phyloP scores from a whole-genome alignment of 371 early-diverging fungal genomes.

The Lichtheimia ornata region DNA sequence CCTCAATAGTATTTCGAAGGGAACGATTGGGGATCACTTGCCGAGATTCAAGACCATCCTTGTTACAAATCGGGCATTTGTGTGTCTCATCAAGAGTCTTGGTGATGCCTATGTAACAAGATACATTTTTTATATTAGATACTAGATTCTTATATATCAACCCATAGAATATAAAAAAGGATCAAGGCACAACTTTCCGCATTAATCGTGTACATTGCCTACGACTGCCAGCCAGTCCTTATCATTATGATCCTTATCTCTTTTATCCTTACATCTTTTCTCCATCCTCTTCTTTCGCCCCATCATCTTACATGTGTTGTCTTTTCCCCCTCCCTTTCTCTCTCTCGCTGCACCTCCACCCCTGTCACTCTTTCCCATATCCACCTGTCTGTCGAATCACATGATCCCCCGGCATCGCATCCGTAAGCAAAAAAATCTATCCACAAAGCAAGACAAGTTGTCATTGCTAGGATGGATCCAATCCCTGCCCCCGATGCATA shows the following conservation, averaged over 20 bases:
- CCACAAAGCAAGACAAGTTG: too few species aligned
- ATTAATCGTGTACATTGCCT: conserved; percentile 2
- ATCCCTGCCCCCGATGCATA: background rate
- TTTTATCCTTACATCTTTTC: background rate
- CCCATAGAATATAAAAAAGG: too few species aligned
- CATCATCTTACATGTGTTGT: background rate
- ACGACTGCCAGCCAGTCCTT: conserved; percentile 2
- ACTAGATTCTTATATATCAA: too few species aligned
- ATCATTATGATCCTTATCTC: background rate
- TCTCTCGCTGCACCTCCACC: too few species aligned
- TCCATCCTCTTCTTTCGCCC: background rate
- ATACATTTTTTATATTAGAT: background rate
- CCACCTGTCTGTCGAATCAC: too few species aligned
- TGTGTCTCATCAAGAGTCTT: conserved; percentile 28
- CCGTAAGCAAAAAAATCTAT: too few species aligned
- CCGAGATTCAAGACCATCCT: conserved; percentile 25
- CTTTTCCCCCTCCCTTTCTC: background rate
- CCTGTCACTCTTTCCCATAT: too few species aligned
- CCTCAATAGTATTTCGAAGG: conserved; percentile 31
- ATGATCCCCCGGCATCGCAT: too few species aligned
- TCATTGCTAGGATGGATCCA: background rate
- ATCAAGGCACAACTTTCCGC: too few species aligned
- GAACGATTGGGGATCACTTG: conserved; percentile 44
- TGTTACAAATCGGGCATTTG: conserved; percentile 39
- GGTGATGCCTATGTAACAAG: conserved; percentile 31